phyloP scores from a whole-genome alignment of 441 rosid genomes.

The Bocquillonia castaneifolia region DNA sequence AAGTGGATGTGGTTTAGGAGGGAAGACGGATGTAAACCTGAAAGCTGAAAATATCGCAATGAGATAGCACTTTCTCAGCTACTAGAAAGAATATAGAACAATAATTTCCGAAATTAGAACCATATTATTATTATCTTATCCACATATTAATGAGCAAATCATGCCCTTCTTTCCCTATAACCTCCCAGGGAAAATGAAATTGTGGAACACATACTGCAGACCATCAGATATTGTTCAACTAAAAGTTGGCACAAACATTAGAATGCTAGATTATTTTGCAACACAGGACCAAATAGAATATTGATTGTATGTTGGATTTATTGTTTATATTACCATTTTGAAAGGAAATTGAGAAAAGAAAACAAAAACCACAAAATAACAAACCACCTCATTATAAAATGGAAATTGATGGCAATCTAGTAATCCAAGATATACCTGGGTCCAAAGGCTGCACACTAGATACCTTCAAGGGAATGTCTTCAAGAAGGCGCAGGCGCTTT shows the following conservation, averaged over 20 bases:
- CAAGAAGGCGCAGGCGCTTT: constrained; percentile 58
- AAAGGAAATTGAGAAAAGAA: neutral
- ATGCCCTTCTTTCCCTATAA: neutral
- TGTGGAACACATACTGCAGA: neutral
- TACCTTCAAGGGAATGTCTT: constrained; percentile 74
- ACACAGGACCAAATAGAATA: neutral
- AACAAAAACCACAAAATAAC: neutral
- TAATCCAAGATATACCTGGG: constrained; percentile 47
- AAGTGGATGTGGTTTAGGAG: constrained; percentile 87
- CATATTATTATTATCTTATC: neutral
- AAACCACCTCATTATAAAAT: neutral
- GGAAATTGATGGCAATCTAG: neutral
- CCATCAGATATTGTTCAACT: neutral
- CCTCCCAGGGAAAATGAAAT: neutral
- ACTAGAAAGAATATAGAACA: neutral
- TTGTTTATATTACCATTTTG: neutral
- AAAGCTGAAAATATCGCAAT: constrained; percentile 53
- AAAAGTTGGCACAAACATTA: neutral
- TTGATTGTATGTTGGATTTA: too few relatives aligned
- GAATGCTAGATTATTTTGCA: neutral
- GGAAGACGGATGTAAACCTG: constrained; percentile 82
- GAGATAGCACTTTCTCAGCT: constrained; percentile 19
- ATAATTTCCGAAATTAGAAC: neutral
- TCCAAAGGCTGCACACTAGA: constrained; percentile 81
- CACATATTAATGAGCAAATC: neutral